Base-by-base conservation (phyloP, 129 eudicot species). In the Pittosporum tobira region DNA sequence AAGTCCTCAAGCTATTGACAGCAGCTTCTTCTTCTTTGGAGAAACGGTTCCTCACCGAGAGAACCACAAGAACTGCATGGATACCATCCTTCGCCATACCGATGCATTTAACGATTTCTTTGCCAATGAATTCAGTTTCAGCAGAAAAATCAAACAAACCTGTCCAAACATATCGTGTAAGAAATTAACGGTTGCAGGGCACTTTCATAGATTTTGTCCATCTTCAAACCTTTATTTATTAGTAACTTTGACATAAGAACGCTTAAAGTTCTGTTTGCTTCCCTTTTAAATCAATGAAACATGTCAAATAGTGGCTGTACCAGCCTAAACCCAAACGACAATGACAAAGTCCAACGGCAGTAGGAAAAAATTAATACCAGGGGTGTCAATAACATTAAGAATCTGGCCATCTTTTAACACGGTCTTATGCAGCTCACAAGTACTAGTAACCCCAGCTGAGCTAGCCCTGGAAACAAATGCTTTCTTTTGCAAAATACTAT, bases 11-110 rank as follows among this genome's bases (percentile, higher is more conserved):
- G 63, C 83, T 83, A 58, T 65, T 62, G 12, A 91, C 58, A 7
- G 85, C 96, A 71, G 78, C 91, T 44, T 64, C 83, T 57, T 91
- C 95, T 70, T 85, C 95, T 68, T 67, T 63, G 1, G 95, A 77
- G 56, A 86, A 87, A 20, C 94, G 94, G 44, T 61, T 69, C 51
- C 94, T 61, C 12, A 80, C 77, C 8, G 95, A 77, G 5, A 82
- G 64, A 12, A 85, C 95, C 23, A 85, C 63, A 52, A 89, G 82
- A 65, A 82, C 73, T 16, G 94, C 98, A 75, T 91, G 99, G 62
- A 91, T 81, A 23, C 98, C 98, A 54, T 91, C 94, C 59, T 79
- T 87, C 24, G 96, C 94, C 91, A 91, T 75, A 68, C 74, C 71
- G 48, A 91, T 81, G 78, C 98, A 91, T 64, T 76, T 83, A 20